Base-by-base conservation (phyloP, 306 rosid species). In the Glycyrrhiza uralensis region DNA sequence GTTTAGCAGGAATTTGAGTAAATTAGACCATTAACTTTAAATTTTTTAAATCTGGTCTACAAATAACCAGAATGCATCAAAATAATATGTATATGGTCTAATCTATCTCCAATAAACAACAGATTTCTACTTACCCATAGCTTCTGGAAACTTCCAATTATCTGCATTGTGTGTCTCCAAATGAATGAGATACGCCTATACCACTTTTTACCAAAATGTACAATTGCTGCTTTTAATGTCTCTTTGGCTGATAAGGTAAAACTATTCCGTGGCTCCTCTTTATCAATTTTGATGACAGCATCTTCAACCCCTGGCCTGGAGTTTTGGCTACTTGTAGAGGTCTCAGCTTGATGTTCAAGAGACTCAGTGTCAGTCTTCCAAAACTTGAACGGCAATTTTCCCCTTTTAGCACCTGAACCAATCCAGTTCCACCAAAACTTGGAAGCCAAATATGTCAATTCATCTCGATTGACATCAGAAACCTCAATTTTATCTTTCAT, bases 151-250 rank as follows among this genome's bases (percentile, higher is more conserved):
- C 86, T 83, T 68, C 79, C 83, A 45, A 76, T 23, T 20, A 95
- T 77, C 78, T 81, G 88, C 47, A 50, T 57, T 46, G 86, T 82
- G 72, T 85, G 91, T 69, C 87, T 89, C 88, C 85, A 84, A 67
- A 95, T 66, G 55, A 91, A 92, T 39, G 87, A 84, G 28, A 91
- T 64, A 10, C 97, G 92, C 82, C 86, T 84, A 73, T 85, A 65
- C 97, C 96, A 95, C 78, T 87, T 87, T 77, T 80, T 95, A 26
- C 82, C 88, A 72, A 87, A 86, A 73, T 85, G 90, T 62, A 80
- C 39, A 66, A 87, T 57, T 30, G 90, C 90, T 7, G 96, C 96
- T 74, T 87, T 89, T 57, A 95, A 46, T 18, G 91, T 88, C 82
- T 89, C 93, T 80, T 85, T 89, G 67, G 92, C 93, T 35, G 90